A percentile compares a stretch with the other conserved stretches of the same genome.
These are phyloP conservation scores for Teratosphaeria pseudoeucalypti DNA, from an alignment of 2,329 filamentous ascomycete species.

Conservation along the genomic window DNA sequence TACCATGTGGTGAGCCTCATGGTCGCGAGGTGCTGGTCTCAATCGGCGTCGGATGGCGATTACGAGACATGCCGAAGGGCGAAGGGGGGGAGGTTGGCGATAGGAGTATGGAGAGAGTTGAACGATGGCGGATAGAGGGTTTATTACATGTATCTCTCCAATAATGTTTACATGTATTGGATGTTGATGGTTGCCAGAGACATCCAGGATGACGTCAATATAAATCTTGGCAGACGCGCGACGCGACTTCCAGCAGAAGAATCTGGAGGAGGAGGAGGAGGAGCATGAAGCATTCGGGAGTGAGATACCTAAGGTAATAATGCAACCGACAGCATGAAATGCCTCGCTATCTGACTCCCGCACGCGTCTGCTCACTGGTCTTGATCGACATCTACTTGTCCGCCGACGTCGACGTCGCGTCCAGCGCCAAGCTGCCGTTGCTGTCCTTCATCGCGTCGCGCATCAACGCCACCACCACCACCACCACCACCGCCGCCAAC, in stretches of 20 bases:
- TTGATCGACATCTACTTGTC: slow-evolving; percentile 65
- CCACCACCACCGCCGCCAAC: too few species aligned
- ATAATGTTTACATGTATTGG: too few species aligned
- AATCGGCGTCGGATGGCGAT: neutral
- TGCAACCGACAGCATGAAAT: slow-evolving; percentile 35
- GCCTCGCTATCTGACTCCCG: slow-evolving; percentile 77
- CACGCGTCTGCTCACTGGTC: slow-evolving; percentile 72
- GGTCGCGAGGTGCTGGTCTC: slow-evolving; percentile 7
- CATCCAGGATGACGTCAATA: neutral
- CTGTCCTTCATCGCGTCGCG: slow-evolving; percentile 70
- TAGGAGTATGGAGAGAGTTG: too few species aligned
- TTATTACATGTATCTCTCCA: too few species aligned
- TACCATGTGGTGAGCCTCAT: slow-evolving; percentile 31
- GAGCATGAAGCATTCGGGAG: too few species aligned
- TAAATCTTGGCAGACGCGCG: neutral
- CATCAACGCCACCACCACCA: slow-evolving; percentile 27
- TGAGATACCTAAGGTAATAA: too few species aligned
- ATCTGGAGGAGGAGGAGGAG: neutral
- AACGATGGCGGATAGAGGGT: too few species aligned
- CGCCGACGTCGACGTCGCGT: slow-evolving; percentile 11
- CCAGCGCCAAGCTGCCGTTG: slow-evolving; percentile 48
- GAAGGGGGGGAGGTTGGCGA: neutral
- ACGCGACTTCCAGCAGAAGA: neutral
- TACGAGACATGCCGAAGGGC: neutral
- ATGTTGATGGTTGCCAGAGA: neutral